Base-by-base conservation (phyloP, 805 yeast species). In the Candida sanyiensis region DNA sequence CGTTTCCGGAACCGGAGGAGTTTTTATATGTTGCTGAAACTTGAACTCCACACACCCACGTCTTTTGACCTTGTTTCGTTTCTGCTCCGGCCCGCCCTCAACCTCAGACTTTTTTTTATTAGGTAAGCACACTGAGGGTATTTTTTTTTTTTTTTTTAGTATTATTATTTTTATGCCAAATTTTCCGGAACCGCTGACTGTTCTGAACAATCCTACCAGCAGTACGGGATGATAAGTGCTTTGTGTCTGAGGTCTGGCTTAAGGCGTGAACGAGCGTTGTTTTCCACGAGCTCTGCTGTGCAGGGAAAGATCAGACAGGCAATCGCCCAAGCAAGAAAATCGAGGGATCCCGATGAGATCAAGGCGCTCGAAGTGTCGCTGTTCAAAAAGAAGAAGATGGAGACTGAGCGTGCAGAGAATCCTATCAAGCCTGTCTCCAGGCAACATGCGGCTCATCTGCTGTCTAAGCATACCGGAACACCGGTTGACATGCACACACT, bases 361-460 rank as follows among this genome's bases (percentile, higher is more conserved):
- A 42, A 38, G 18, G 28, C 31, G 16, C 22, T 42, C 4, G 45
- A 42, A 16, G 27, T 38, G 6, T 26, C 34, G 5, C 13, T 39
- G 12, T 35, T 35, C 18, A 35, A 28, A 7, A 19, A 16, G 27
- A 35, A 35, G 12, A 27, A 17, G n/a, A 11, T 15, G 19, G 37
- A 27, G 13, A 16, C 32, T 12, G 33, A 18, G 3, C n/a, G 13
- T 7, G 18, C 28, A 19, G 31, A 11, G 12, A 34, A 35, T 12
- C 30, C 22, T 6, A 28, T 32, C 3, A 36, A 27, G 11, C 44
- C 49, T 6, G 35, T 51, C 2, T 45, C 57, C 2, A 46, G 39
- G 20, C 56, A 54, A 21, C 55, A 52, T 28, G 57, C 54, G 12
- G 55, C 57, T 5, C 45, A 45, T 40, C 15, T 52, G 10, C 41